Conservation (phyloP, 2,329 filamentous ascomycete species). For the Ascomycota sp. region DNA sequence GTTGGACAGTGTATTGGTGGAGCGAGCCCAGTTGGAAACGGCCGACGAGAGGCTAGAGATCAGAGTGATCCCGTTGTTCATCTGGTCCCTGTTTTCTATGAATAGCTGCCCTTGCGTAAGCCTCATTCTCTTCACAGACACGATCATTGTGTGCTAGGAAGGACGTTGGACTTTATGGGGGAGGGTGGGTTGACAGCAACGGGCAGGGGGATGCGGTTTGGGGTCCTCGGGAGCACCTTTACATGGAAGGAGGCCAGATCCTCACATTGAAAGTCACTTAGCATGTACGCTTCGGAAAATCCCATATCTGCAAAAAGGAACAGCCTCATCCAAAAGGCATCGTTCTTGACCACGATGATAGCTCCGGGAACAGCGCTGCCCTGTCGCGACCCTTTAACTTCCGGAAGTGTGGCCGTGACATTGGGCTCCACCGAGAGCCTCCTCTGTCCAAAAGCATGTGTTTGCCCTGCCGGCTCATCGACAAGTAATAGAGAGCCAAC, state of each 20-base stretch:
- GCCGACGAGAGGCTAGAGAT: constrained; percentile 37
- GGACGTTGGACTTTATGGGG: neutral
- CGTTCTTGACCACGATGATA: constrained; percentile 39
- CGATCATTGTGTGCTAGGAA: neutral
- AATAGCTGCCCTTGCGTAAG: constrained; percentile 32
- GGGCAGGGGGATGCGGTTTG: neutral
- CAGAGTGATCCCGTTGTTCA: constrained; percentile 43
- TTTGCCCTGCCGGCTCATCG: constrained; percentile 22
- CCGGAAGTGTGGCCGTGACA: constrained; percentile 13
- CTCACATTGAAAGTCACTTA: constrained; percentile 46
- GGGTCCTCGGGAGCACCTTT: constrained; percentile 4
- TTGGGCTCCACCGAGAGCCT: constrained; percentile 16
- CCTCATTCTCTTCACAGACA: neutral
- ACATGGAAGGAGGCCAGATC: constrained; percentile 47
- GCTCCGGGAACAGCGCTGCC: constrained; percentile 19
- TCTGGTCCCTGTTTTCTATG: constrained; percentile 42
- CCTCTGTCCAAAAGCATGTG: constrained; percentile 24
- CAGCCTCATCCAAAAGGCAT: constrained; percentile 50
- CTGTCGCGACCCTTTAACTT: constrained; percentile 13
- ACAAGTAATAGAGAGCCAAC: constrained; percentile 25
- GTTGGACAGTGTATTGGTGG: constrained; percentile 35
- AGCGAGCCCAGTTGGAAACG: constrained; percentile 35
- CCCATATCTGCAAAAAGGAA: constrained; percentile 57
- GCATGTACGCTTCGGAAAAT: constrained; percentile 54
- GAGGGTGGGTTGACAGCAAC: neutral